A percentile compares a stretch with the other conserved stretches of the same genome.
These are phyloP conservation scores for Nectriaceae sp. DNA, from an alignment of 2,329 filamentous ascomycete genomes.

Conservation along the genomic window DNA sequence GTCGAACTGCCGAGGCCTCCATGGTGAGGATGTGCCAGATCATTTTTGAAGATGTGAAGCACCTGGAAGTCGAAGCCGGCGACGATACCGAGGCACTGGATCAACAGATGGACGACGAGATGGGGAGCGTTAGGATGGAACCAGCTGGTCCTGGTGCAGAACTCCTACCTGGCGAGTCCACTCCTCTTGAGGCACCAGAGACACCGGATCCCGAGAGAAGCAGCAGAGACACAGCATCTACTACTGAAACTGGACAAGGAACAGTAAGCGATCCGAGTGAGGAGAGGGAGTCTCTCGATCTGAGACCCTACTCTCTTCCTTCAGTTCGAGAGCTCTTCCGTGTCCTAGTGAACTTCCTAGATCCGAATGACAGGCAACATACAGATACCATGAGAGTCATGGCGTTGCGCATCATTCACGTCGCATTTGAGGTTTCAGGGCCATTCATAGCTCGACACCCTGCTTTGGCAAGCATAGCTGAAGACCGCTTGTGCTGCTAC, in stretches of 20 bases:
- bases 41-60: slow-evolving; percentile 91
- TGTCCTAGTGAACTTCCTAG: slow-evolving; percentile 88
- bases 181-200: slow-evolving; percentile 19
- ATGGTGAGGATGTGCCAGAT: slow-evolving; percentile 99
- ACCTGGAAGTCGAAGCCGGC: slow-evolving; percentile 72
- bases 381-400: slow-evolving; percentile 96
- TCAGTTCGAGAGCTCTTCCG: slow-evolving; percentile 94
- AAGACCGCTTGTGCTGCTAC: slow-evolving; percentile 90
- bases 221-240: slow-evolving; percentile 57
- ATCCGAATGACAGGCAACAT: slow-evolving; percentile 89
- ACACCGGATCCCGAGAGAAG: slow-evolving; percentile 22
- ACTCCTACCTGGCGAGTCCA: slow-evolving; percentile 17
- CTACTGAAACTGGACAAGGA: slow-evolving; percentile 36
- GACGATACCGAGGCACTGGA: slow-evolving; percentile 68
- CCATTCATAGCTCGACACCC: slow-evolving; percentile 94
- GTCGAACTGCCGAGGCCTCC: slow-evolving; percentile 89
- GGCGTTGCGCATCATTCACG: slow-evolving; percentile 95
- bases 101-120: slow-evolving; percentile 65
- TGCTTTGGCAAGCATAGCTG: slow-evolving; percentile 80
- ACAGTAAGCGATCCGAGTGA: slow-evolving; percentile 36
- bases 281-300: slow-evolving; percentile 53
- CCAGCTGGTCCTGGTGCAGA: slow-evolving; percentile 19
- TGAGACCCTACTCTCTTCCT: slow-evolving; percentile 89
- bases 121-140: slow-evolving; percentile 82
- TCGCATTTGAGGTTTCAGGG: slow-evolving; percentile 92